Conservation (phyloP, 208 protist genomes). For the Naegleria gruberi region DNA sequence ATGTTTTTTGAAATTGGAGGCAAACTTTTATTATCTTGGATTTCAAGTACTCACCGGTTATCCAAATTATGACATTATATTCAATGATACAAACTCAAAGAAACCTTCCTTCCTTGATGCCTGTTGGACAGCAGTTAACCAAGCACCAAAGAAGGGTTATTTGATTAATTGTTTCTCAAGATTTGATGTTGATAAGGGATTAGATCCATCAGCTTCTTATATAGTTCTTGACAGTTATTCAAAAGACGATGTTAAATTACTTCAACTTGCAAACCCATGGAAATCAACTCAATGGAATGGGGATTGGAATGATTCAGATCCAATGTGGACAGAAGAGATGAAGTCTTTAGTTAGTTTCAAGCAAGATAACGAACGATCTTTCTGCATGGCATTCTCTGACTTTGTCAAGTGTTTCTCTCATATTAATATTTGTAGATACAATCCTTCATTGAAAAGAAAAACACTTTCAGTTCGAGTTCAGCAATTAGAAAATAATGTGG, state of each 20-base stretch:
- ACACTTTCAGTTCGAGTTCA: background rate
- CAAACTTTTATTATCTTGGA: background rate
- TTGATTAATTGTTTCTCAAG: background rate
- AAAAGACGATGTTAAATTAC: background rate
- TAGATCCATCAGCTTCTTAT: background rate
- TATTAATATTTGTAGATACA: background rate
- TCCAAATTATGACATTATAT: background rate
- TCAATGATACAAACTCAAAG: background rate
- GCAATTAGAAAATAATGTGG: background rate
- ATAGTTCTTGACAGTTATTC: background rate
- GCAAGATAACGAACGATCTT: background rate
- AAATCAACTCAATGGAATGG: no score
- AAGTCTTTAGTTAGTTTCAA: background rate
- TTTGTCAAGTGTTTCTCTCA: background rate
- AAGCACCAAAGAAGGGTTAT: background rate
- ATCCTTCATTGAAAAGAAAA: background rate
- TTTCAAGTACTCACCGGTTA: background rate
- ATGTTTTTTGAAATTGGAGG: background rate
- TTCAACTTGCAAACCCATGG: background rate
- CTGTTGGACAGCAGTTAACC: background rate
- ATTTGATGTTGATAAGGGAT: background rate
- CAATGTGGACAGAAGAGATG: background rate
- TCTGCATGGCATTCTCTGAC: background rate
- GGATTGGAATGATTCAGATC: no score
- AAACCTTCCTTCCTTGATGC: background rate